Conservation (phyloP, 495 filamentous ascomycete species). For the Friedmanniomyces endolithicus region DNA sequence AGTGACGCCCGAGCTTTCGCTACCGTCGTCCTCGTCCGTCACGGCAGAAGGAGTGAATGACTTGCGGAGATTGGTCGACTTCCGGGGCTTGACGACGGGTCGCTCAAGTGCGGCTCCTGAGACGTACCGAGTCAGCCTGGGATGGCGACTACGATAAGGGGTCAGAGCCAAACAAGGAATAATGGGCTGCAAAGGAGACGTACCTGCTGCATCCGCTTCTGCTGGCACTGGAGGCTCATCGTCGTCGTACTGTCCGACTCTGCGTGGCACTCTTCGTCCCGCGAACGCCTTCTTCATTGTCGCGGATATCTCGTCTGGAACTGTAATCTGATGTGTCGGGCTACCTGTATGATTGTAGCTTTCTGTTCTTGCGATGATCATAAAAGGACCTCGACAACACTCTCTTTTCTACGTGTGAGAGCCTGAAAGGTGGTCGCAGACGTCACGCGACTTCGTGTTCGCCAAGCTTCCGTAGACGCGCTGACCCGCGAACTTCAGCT, state of each 20-base stretch:
- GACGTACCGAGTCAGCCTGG: not conserved
- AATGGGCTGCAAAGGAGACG: not conserved
- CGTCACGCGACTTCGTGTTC: too few species aligned
- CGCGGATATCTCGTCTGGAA: not conserved
- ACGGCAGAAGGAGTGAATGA: constrained; percentile 53
- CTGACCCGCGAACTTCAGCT: not conserved
- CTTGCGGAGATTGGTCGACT: constrained; percentile 50
- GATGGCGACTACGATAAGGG: not conserved
- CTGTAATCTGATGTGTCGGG: too few species aligned
- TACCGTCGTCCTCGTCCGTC: constrained; percentile 36
- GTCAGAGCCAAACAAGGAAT: not conserved
- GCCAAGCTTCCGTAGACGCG: not conserved
- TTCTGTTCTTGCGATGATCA: too few species aligned
- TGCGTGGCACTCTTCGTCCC: constrained; percentile 1
- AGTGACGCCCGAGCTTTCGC: constrained; percentile 30
- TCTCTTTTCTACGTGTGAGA: not conserved
- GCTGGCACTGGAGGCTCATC: not conserved
- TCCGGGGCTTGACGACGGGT: constrained; percentile 42
- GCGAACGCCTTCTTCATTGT: constrained; percentile 10
- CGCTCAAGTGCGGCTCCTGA: constrained; percentile 7
- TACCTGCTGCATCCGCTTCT: not conserved
- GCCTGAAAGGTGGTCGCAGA: not conserved
- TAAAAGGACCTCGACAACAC: too few species aligned
- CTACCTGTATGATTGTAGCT: too few species aligned
- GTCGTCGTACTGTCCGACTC: constrained; percentile 3